Percentiles rank a stretch among this genome's conserved stretches.
Evolutionary conservation across 2,329 filamentous ascomycete genomes (phyloP).

Genomic region (Ophiostoma sp.): DNA sequence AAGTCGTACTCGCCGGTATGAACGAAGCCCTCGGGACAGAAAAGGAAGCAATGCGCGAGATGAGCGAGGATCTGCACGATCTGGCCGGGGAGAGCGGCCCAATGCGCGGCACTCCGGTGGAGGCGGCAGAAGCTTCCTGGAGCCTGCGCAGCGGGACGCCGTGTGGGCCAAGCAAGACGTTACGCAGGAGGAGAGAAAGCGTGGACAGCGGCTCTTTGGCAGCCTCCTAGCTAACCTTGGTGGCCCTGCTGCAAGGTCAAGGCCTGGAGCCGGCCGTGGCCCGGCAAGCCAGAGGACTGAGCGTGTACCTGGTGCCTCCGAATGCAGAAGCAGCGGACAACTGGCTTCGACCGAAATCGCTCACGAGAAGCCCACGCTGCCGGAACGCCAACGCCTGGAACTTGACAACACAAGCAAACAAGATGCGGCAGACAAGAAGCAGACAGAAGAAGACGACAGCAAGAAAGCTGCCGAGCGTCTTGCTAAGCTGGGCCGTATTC

Average conservation of each 20-base stretch:
- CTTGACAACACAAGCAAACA: slow-evolving; percentile 54
- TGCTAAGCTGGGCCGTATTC: slow-evolving; percentile 54
- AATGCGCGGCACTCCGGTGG: neutral
- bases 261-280: neutral
- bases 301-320: slow-evolving; percentile 53
- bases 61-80: neutral
- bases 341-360: slow-evolving; percentile 48
- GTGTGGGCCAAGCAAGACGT: slow-evolving; percentile 31
- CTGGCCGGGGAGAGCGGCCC: neutral
- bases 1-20: neutral
- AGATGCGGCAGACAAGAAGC: slow-evolving; percentile 56
- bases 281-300: slow-evolving; percentile 51
- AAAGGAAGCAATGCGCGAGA: neutral
- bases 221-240: slow-evolving; percentile 66
- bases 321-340: no score
- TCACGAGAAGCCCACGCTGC: slow-evolving; percentile 32
- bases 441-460: slow-evolving; percentile 66
- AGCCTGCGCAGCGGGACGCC: slow-evolving; percentile 9
- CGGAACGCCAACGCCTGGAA: slow-evolving; percentile 29
- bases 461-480: slow-evolving; percentile 61
- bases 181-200: slow-evolving; percentile 70
- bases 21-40: neutral
- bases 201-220: slow-evolving; percentile 80
- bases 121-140: neutral
- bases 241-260: neutral